A percentile compares a stretch with the other conserved stretches of the same genome.
Evolutionary conservation across 345 rosid species (phyloP).

Genomic region (Passiflora organensis): DNA sequence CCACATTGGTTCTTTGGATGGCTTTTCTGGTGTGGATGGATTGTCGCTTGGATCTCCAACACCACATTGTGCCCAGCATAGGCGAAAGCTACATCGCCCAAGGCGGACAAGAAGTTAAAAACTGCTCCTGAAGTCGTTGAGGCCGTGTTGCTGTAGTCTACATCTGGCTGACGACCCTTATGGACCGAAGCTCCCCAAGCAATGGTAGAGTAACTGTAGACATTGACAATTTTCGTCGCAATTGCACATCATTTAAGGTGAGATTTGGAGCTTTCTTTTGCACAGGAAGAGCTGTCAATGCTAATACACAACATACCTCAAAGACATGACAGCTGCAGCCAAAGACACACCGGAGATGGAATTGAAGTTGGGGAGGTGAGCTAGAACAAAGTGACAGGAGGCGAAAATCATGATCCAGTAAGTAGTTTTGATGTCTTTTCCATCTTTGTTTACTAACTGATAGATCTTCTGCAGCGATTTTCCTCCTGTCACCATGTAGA

Average conservation of each 20-base stretch:
- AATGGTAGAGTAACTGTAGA: conserved; percentile 22
- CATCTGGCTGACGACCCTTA: conserved; percentile 20
- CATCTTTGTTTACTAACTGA: neutral
- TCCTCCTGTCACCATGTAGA: conserved; percentile 33
- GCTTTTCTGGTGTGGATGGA: conserved; percentile 28
- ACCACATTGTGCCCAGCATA: conserved; percentile 33
- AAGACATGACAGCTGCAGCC: conserved; percentile 28
- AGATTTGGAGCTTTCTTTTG: neutral
- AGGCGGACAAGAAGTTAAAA: conserved; percentile 17
- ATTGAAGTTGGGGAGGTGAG: conserved; percentile 28
- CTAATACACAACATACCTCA: conserved; percentile 15
- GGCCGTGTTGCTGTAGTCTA: conserved; percentile 13
- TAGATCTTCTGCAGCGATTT: conserved; percentile 23
- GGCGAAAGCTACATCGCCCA: conserved; percentile 31
- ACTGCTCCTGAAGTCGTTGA: conserved; percentile 13
- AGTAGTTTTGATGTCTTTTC: conserved; percentile 16
- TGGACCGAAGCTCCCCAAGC: conserved; percentile 25
- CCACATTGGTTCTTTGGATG: conserved; percentile 31
- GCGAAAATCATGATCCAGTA: conserved; percentile 30
- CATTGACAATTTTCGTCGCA: no score
- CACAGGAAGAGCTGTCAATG: neutral
- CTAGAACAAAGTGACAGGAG: conserved; percentile 23
- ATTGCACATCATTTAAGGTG: neutral
- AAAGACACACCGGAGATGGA: conserved; percentile 27
- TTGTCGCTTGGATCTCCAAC: conserved; percentile 31